Evolutionary conservation across 495 filamentous ascomycete genomes (phyloP).

Genomic region (Talaromyces stipitatus): DNA sequence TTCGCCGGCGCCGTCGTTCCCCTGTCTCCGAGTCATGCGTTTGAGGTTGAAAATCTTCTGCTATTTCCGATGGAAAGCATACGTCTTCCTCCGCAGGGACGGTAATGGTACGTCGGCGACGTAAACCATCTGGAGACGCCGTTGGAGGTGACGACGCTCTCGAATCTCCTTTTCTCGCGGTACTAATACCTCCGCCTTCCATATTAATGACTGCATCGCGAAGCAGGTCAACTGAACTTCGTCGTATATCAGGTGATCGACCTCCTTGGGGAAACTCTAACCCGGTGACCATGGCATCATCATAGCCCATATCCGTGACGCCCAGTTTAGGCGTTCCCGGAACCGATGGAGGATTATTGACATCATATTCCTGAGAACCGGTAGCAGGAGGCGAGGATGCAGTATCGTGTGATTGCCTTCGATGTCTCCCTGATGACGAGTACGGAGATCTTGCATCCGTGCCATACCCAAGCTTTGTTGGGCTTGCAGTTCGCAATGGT

Average conservation of each 20-base stretch:
- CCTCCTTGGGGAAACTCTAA: constrained; percentile 32
- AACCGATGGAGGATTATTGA: constrained; percentile 96
- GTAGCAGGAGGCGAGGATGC: constrained; percentile 24
- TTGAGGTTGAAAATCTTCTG: constrained; percentile 61
- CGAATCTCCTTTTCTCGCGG: constrained; percentile 11
- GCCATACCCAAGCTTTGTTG: constrained; percentile 26
- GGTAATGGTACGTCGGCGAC: constrained; percentile 43
- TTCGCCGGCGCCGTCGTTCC: constrained; percentile 47
- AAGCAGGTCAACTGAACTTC: constrained; percentile 19
- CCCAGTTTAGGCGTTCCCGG: constrained; percentile 64
- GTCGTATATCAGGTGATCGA: constrained; percentile 21
- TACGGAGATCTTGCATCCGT: constrained; percentile 24
- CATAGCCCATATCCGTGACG: constrained; percentile 53
- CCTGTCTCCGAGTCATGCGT: constrained; percentile 24
- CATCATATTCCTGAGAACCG: constrained; percentile 53
- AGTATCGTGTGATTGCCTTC: constrained; percentile 22
- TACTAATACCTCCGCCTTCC: constrained; percentile 34
- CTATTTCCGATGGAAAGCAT: constrained; percentile 85
- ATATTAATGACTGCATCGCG: constrained; percentile 52
- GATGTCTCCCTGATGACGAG: constrained; percentile 18
- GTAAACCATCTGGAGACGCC: constrained; percentile 26
- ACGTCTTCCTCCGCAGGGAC: constrained; percentile 75
- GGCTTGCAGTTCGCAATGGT: constrained; percentile 14
- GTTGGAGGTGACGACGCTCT: constrained; percentile 24
- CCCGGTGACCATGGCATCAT: constrained; percentile 66